Evolutionary conservation across 2,329 filamentous ascomycete species (phyloP).

Genomic region (Alternaria angustiovoidea): DNA sequence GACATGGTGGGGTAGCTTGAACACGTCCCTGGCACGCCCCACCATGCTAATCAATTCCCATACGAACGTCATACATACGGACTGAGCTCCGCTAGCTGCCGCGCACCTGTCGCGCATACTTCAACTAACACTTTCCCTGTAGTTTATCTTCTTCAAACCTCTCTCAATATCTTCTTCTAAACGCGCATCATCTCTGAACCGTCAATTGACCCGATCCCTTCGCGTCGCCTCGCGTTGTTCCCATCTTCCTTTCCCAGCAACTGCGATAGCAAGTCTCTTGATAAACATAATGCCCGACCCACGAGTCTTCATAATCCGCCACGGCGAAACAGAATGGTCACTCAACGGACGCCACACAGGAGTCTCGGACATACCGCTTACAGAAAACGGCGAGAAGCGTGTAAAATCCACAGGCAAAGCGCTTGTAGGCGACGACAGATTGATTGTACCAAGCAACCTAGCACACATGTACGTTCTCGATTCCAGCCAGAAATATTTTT

Average conservation of each 20-base stretch:
- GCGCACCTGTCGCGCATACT: not conserved
- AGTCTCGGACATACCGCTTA: slow-evolving; percentile 84
- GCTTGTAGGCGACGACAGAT: slow-evolving; percentile 80
- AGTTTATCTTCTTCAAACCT: not conserved
- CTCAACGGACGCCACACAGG: slow-evolving; percentile 82
- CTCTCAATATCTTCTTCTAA: not conserved
- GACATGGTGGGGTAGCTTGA: slow-evolving; percentile 14
- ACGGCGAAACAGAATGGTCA: slow-evolving; percentile 96
- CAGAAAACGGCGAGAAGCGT: slow-evolving; percentile 70
- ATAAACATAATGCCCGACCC: slow-evolving; percentile 52
- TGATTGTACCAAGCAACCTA: slow-evolving; percentile 83
- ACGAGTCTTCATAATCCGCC: slow-evolving; percentile 68
- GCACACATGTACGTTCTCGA: slow-evolving; percentile 74
- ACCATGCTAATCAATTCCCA: slow-evolving; percentile 18
- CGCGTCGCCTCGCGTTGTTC: not conserved
- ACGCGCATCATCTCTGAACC: not conserved
- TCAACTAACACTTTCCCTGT: not conserved
- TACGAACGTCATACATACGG: slow-evolving; percentile 23
- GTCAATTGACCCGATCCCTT: not conserved
- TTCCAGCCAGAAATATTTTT: not conserved
- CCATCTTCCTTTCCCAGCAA: not conserved
- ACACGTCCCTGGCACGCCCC: slow-evolving; percentile 28
- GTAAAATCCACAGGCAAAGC: slow-evolving; percentile 76
- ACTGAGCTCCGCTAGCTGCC: slow-evolving; percentile 9
- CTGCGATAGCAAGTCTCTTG: not conserved